Conservation (phyloP, 805 yeast species). For the Ogataea trehalophila region DNA sequence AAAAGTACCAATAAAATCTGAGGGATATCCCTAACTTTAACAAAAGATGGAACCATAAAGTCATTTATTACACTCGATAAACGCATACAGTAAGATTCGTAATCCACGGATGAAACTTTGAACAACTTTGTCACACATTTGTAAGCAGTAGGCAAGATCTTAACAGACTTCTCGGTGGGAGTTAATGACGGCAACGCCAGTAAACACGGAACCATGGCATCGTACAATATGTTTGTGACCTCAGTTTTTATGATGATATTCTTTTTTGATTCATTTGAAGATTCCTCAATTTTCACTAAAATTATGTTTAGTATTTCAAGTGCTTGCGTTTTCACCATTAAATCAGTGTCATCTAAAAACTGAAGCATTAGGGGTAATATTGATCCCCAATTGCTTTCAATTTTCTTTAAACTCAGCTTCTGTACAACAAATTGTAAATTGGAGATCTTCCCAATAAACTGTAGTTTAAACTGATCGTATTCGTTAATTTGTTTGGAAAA, state of each 20-base stretch:
- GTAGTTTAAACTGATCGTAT: conserved; percentile 16
- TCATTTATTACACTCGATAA: conserved; percentile 22
- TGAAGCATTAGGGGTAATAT: conserved; percentile 23
- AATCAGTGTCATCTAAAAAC: conserved; percentile 27
- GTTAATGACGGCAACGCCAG: conserved; percentile 28
- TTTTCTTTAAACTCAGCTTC: background rate
- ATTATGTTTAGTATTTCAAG: conserved; percentile 11
- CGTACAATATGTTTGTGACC: conserved; percentile 18
- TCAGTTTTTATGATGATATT: conserved; percentile 23
- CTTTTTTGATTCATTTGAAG: background rate
- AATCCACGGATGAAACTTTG: conserved; percentile 3
- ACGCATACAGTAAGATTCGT: conserved; percentile 8
- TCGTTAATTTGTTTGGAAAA: conserved; percentile 12
- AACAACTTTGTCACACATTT: conserved; percentile 14
- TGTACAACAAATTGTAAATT: conserved; percentile 10
- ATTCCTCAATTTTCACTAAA: conserved; percentile 4
- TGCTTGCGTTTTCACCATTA: conserved; percentile 21
- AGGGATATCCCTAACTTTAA: conserved; percentile 23
- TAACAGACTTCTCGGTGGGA: conserved; percentile 17
- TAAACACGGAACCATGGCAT: conserved; percentile 23
- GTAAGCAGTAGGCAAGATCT: conserved; percentile 22
- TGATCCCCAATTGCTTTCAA: conserved; percentile 23
- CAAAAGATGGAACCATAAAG: conserved; percentile 23
- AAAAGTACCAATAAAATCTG: conserved; percentile 11
- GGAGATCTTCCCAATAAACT: conserved; percentile 11